A percentile compares a stretch with the other conserved stretches of the same genome.
Evolutionary conservation across 2,329 filamentous ascomycete genomes (phyloP).

Genomic region (Gyromitra esculenta): DNA sequence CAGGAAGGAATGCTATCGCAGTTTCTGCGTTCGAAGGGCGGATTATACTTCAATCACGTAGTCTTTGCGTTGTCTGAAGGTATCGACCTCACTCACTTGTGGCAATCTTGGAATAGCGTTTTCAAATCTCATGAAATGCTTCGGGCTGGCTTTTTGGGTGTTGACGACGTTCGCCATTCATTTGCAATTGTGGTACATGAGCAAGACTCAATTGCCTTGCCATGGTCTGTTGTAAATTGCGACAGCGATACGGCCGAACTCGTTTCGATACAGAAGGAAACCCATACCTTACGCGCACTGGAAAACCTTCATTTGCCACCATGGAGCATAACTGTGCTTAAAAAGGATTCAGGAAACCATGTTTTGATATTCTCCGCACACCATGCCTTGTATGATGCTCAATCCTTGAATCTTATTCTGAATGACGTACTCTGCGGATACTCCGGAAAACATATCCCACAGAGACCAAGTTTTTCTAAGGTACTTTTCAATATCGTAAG

Average conservation of each 20-base stretch:
- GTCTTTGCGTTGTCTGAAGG: slow-evolving; percentile 65
- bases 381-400: slow-evolving; percentile 87
- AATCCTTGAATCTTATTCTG: slow-evolving; percentile 74
- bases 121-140: slow-evolving; percentile 73
- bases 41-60: slow-evolving; percentile 79
- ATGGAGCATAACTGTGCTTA: slow-evolving; percentile 70
- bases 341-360: slow-evolving; percentile 59
- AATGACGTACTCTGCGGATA: slow-evolving; percentile 65
- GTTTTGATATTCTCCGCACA: slow-evolving; percentile 69
- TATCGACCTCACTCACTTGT: slow-evolving; percentile 63
- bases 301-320: slow-evolving; percentile 66
- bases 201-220: slow-evolving; percentile 59
- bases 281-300: slow-evolving; percentile 60
- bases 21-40: slow-evolving; percentile 73
- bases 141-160: slow-evolving; percentile 75
- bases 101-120: slow-evolving; percentile 69
- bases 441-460: slow-evolving; percentile 44
- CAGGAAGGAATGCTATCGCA: slow-evolving; percentile 83
- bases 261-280: slow-evolving; percentile 60
- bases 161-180: slow-evolving; percentile 69
- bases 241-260: slow-evolving; percentile 12
- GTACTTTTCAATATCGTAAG: slow-evolving; percentile 63
- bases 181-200: slow-evolving; percentile 79
- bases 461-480: slow-evolving; percentile 57
- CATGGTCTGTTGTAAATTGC: slow-evolving; percentile 60